These are phyloP conservation scores for Leccinum angustisporum DNA, from an alignment of 1,284 basidiomycete genomes.

Conservation along the genomic window DNA sequence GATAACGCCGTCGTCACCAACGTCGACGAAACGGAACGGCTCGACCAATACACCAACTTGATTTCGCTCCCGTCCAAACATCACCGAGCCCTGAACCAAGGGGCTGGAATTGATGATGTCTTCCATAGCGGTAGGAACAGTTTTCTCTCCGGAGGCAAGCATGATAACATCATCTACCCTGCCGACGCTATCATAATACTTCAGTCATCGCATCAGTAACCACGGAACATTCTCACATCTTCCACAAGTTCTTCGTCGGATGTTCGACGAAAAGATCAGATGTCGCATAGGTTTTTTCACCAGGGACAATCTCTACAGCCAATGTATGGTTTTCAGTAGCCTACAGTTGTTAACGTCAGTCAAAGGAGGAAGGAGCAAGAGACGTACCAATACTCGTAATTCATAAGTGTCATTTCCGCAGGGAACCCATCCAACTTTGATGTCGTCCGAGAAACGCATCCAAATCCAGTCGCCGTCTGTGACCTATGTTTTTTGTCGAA, in stretches of 20 bases:
- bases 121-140: no score
- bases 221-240: no score
- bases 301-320: constrained; percentile 31
- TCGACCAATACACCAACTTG: no score
- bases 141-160: no score
- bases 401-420: constrained; percentile 31
- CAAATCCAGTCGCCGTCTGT: constrained; percentile 17
- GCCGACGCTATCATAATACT: no score
- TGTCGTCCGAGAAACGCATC: constrained; percentile 16
- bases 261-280: constrained; percentile 29
- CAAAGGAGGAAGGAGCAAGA: background rate
- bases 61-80: no score
- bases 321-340: background rate
- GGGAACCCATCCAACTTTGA: constrained; percentile 24
- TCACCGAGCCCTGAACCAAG: no score
- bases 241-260: constrained; percentile 16
- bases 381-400: constrained; percentile 26
- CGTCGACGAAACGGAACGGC: no score
- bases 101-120: no score
- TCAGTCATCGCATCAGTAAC: no score
- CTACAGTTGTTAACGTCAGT: background rate
- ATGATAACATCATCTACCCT: no score
- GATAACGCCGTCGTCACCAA: no score
- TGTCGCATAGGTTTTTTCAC: constrained; percentile 30
- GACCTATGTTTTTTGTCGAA: constrained; percentile 1